Percentiles rank a stretch among this genome's conserved stretches.
Evolutionary conservation across 768 basidiomycete genomes (phyloP).

Genomic region (Termitomyces sp.): DNA sequence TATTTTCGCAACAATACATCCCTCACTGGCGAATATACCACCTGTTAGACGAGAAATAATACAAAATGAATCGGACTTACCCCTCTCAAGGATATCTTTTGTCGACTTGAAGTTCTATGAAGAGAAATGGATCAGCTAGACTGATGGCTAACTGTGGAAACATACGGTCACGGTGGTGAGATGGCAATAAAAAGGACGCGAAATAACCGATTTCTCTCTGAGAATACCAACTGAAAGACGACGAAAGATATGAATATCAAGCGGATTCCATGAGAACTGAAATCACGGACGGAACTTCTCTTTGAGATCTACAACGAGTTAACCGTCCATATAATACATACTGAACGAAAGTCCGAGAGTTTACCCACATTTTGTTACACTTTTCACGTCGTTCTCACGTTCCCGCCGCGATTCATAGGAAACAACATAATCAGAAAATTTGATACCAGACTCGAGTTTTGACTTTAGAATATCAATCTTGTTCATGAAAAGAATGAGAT

Average conservation of each 20-base stretch:
- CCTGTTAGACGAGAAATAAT: background rate
- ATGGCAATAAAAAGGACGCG: constrained; percentile 60
- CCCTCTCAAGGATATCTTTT: constrained; percentile 43
- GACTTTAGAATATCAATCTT: constrained; percentile 73
- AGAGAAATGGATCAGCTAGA: background rate
- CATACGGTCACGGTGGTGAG: constrained; percentile 65
- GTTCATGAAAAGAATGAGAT: constrained; percentile 78
- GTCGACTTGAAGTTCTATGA: constrained; percentile 57
- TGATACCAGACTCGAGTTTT: constrained; percentile 64
- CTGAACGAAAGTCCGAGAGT: constrained; percentile 1
- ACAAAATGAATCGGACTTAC: constrained; percentile 23
- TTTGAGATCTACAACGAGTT: constrained; percentile 29
- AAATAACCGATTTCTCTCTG: constrained; percentile 37
- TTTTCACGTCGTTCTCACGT: constrained; percentile 57
- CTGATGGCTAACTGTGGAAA: background rate
- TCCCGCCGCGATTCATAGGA: constrained; percentile 60
- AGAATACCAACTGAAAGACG: constrained; percentile 34
- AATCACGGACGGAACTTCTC: constrained; percentile 41
- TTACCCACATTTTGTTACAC: constrained; percentile 60
- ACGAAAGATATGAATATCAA: background rate
- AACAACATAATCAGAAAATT: constrained; percentile 63
- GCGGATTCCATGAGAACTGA: background rate
- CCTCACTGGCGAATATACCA: constrained; percentile 30
- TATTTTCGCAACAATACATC: constrained; percentile 45
- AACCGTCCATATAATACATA: background rate